Evolutionary conservation across 202 grass and related monocot species (phyloP), one percentile per base, ranked within the genome.

Genomic region (Carex arenaria): DNA sequence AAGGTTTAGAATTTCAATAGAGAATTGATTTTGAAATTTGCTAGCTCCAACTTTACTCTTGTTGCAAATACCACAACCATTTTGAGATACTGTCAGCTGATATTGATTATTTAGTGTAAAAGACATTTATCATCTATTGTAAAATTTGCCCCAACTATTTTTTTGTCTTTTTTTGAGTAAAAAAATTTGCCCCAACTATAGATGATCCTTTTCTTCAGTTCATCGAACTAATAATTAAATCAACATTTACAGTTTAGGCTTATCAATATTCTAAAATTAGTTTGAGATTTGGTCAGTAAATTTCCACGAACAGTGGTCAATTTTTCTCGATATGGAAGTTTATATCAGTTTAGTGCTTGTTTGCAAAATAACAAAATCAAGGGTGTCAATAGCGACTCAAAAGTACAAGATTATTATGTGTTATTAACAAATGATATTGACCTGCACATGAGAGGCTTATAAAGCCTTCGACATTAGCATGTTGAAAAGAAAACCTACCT

Each of bases 401-500:
- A 5, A 34, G 51, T 56, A 52, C 15, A 3, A 77, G 7, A 56
- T 19, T 30, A 19, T 59, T 36, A 57, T 53, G 18, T 15, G 28
- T 77, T 77, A 77, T 57, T 36, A 38, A 26, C 28, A 78, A 53
- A 75, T 78, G 72, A 36, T 59, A 38, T 57, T 36, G 14, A 77
- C 34, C 4, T 20, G 13, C 7, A 47, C 10, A 31, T 15, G 3
- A n/a, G 31, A 17, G 28, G 47, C 14, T 60, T 20, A 38, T 18
- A 36, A 36, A 78, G 23, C 23, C 1, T 7, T 59, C 1, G 30
- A 34, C 7, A 77, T 26, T 10, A 77, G 23, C 49, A 57, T 77
- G 38, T 47, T 43, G 61, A 82, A 32, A 15, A 20, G 66, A 84
- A 86, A 56, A 82, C 42, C 30, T 52, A 98, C 95, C 92, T 98